Evolutionary conservation across 1,139 yeast genomes (phyloP), one percentile per base, ranked within the genome.

Genomic region (Suhomyces ambrosiae): DNA sequence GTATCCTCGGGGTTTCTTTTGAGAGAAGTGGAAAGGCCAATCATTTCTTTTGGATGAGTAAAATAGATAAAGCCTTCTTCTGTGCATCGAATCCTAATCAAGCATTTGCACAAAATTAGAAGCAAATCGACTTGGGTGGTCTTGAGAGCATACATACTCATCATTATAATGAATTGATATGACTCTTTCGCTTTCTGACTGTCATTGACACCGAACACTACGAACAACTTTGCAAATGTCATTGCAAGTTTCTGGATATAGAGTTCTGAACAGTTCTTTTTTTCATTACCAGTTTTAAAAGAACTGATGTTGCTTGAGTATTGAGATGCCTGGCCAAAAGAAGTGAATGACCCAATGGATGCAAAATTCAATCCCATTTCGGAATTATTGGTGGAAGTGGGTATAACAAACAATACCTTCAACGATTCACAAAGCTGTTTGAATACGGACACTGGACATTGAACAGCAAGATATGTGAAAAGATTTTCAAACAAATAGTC

Each of bases 11-110:
- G 58, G 45, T 78, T 74, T 47, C 88, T 64, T 7, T 74, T 72
- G 41, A 84, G 68, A 0, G 80, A 74, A 3, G 80, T 74, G 3
- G 88, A 76, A 19, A 84, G 60, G 0, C 88, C 89, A 35, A 79
- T 83, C 71, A 82, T 78, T 50, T 84, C 87, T 1, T 61, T 60
- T 3, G 87, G 86, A 10, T 70, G 65, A 0, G 79, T 65, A 29
- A 84, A 61, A 49, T 68, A 79, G 1, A 83, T 56, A 23, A 58
- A 60, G 10, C 69, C 69, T 23, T 71, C 73, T 4, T 63, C 52
- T 1, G 84, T 76, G 1, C 66, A 68, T 36, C 94, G 64, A 2
- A 84, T 60, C 41, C 90, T 65, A 11, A 76, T 63, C 38, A 85
- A 58, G 13, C 79, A 64, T 36, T 83, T 71, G 13, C 82, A 69